Evolutionary conservation across 23 red algal genomes (phyloP).

Genomic region (Cyanidium caldarium): DNA sequence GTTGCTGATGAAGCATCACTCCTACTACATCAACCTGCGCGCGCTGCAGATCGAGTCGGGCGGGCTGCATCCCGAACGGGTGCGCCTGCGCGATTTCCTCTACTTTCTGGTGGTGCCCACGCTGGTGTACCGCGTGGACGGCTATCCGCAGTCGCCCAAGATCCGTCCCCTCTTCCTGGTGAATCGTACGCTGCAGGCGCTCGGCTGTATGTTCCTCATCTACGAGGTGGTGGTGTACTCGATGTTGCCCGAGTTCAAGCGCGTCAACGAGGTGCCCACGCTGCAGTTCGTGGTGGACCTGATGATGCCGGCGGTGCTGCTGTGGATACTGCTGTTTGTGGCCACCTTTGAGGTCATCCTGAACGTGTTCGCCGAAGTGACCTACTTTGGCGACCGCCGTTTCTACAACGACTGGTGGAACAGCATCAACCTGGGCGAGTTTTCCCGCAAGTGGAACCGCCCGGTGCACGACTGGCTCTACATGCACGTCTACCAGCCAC

Average conservation of each 20-base stretch:
- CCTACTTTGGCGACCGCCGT: slow-evolving; percentile 9
- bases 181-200: background rate
- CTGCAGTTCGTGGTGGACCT: slow-evolving; percentile 8
- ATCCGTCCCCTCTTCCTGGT: slow-evolving; percentile 7
- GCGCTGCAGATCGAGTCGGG: background rate
- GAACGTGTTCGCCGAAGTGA: slow-evolving; percentile 21
- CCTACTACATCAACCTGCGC: background rate
- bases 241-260: slow-evolving; percentile 14
- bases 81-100: slow-evolving; percentile 1
- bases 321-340: slow-evolving; percentile 9
- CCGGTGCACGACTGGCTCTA: slow-evolving; percentile 20
- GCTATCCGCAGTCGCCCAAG: background rate
- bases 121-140: slow-evolving; percentile 12
- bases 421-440: slow-evolving; percentile 7
- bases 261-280: background rate
- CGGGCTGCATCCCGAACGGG: background rate
- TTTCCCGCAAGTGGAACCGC: slow-evolving; percentile 19
- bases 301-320: slow-evolving; percentile 9
- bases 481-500: slow-evolving; percentile 12
- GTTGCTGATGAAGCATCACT: background rate
- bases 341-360: slow-evolving; percentile 18
- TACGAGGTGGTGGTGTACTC: slow-evolving; percentile 14
- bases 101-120: slow-evolving; percentile 15
- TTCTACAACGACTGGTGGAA: slow-evolving; percentile 33
- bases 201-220: slow-evolving; percentile 17